Conservation (phyloP, 2,329 filamentous ascomycete species). For the Anisogramma anomala region DNA sequence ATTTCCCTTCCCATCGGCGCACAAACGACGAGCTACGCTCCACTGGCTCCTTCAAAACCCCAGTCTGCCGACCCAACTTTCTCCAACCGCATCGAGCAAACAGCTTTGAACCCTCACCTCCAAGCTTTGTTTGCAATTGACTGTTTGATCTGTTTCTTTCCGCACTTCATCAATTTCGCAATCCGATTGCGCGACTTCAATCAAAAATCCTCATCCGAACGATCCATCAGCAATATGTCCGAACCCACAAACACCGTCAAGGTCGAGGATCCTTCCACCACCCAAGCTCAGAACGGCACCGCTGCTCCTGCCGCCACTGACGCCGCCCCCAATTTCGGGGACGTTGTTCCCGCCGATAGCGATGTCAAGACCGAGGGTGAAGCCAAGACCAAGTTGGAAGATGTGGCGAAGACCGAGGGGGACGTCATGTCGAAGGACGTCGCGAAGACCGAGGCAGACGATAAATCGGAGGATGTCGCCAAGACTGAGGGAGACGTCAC, state of each 20-base stretch:
- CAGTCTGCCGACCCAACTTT: too few species aligned
- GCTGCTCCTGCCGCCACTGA: background rate
- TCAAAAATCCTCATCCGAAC: too few species aligned
- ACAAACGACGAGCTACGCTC: too few species aligned
- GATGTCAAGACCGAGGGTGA: slow-evolving; percentile 16
- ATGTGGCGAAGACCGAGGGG: background rate
- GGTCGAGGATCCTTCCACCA: background rate
- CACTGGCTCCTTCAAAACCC: too few species aligned
- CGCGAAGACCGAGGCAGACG: slow-evolving; percentile 8
- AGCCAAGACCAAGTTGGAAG: slow-evolving; percentile 14
- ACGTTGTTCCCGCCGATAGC: slow-evolving; percentile 17
- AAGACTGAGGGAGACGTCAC: slow-evolving; percentile 19
- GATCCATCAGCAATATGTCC: background rate
- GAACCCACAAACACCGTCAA: background rate
- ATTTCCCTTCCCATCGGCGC: too few species aligned
- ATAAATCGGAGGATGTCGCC: slow-evolving; percentile 20
- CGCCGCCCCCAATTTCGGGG: slow-evolving; percentile 6
- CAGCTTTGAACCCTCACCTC: too few species aligned
- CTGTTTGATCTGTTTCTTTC: too few species aligned
- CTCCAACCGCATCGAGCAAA: too few species aligned
- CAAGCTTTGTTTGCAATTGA: too few species aligned
- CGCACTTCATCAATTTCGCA: too few species aligned
- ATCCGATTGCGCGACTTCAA: too few species aligned
- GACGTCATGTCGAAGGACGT: slow-evolving; percentile 21
- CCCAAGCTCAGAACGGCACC: background rate